Base-by-base conservation (phyloP, 2,329 filamentous ascomycete species). In the Colletotrichum nymphaeae region DNA sequence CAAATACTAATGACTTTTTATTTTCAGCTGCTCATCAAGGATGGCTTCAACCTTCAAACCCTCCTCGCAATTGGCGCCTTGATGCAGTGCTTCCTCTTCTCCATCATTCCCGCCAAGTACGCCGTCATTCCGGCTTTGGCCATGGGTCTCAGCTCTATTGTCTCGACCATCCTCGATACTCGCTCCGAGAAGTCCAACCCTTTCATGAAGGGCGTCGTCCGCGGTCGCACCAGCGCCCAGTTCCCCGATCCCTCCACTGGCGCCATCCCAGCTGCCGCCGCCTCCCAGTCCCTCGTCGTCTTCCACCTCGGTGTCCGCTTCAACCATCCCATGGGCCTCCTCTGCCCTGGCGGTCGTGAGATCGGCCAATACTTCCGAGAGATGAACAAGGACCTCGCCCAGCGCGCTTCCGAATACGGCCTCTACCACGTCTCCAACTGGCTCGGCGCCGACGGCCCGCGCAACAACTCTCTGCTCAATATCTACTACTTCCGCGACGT, bases 401-500 rank as follows among this genome's bases (percentile, higher is more conserved):
- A 76, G 6, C 79, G 84, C 3, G 80, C 83, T 3, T 81, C 85
- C 4, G 81, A 86, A 60, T 84, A 84, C 71, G 89, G 88, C 5
- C 83, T 89, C 72, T 78, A 90, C 2, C 83, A 85, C 49, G 76
- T 80, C 28, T 86, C 84, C 2, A 74, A 76, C 14, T 90, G 85
- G 82, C 80, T 79, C 2, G 81, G 73, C n/a, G 78, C 79, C 14
- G 81, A 84, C 28, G 80, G 82, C 42, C 73, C 75, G 3, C 82
- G 83, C 16, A 81, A 84, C 67, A 85, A 84, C 74, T 84, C 85
- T 8, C 19, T 79, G 24, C 74, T 88, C 72, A 76, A 77, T 3
- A 81, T 88, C 42, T 84, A 84, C 76, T 90, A 90, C 82, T 91
- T 91, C 79, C 81, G 83, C 46, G 81, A 83, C 67, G 70, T 86